phyloP scores from a whole-genome alignment of 148 eudicot species.

The Vaccinium myrtillus region DNA sequence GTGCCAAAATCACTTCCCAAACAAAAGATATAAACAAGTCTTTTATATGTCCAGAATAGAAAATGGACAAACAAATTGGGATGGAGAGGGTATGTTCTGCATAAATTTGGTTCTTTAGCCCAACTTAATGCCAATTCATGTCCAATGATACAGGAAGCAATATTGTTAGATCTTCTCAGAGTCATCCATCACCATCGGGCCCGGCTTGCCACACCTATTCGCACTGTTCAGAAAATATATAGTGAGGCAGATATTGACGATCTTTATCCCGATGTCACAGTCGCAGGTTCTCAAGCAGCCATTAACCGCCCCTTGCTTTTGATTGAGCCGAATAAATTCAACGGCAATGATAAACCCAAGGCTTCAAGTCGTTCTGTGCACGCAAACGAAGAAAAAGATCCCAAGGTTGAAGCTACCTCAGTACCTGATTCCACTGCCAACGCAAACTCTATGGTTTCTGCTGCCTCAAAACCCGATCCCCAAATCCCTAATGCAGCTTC shows the following conservation, averaged over 20 bases:
- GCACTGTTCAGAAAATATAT: constrained; percentile 57
- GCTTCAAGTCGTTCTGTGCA: constrained; percentile 40
- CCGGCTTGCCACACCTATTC: constrained; percentile 80
- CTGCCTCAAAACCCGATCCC: constrained; percentile 16
- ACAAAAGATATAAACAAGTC: no score
- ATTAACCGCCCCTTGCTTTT: constrained; percentile 50
- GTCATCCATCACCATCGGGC: constrained; percentile 79
- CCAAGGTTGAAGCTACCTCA: constrained; percentile 28
- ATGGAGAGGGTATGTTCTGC: not conserved
- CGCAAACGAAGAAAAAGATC: constrained; percentile 35
- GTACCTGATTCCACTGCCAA: constrained; percentile 26
- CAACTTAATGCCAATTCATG: not conserved
- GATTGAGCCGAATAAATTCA: constrained; percentile 62
- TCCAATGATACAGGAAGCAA: constrained; percentile 55
- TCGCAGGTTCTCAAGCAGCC: constrained; percentile 42
- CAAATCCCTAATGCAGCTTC: not conserved
- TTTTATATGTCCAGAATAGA: not conserved
- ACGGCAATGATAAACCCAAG: constrained; percentile 60
- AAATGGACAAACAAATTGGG: not conserved
- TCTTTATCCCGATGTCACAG: constrained; percentile 48
- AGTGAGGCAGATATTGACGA: constrained; percentile 51
- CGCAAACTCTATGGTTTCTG: constrained; percentile 22
- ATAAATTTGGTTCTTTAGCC: not conserved
- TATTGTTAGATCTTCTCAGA: constrained; percentile 80
- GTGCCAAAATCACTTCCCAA: no score